These are phyloP conservation scores for Letharia columbiana DNA, from an alignment of 495 filamentous ascomycete genomes.

Conservation along the genomic window DNA sequence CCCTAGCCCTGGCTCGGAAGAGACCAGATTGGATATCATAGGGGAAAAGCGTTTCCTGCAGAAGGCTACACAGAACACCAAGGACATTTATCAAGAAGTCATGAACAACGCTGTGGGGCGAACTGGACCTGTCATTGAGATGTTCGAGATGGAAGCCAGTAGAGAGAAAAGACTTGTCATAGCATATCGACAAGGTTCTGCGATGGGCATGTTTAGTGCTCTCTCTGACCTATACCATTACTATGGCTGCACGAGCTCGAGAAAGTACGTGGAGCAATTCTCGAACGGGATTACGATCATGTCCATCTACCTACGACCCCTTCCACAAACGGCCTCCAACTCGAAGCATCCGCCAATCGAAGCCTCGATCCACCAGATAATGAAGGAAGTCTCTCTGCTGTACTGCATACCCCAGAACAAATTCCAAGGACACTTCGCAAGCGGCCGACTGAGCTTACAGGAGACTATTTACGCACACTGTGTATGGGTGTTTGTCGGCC, in stretches of 20 bases:
- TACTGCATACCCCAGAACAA: conserved; percentile 98
- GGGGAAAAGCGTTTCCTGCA: conserved; percentile 90
- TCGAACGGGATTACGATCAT: conserved; percentile 96
- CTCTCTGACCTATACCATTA: conserved; percentile 96
- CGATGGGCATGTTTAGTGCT: conserved; percentile 88
- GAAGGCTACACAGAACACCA: conserved; percentile 93
- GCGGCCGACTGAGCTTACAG: conserved; percentile 83
- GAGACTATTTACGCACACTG: conserved; percentile 97
- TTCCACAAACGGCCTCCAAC: conserved; percentile 40
- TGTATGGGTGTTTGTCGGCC: conserved; percentile 92
- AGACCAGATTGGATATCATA: conserved; percentile 84
- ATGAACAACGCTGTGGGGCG: conserved; percentile 74
- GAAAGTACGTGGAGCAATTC: conserved; percentile 98
- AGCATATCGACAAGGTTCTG: conserved; percentile 86
- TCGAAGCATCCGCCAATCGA: conserved; percentile 69
- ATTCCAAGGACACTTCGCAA: conserved; percentile 80
- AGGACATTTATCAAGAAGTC: conserved; percentile 85
- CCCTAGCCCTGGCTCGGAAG: conserved; percentile 56
- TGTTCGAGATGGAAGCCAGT: conserved; percentile 87
- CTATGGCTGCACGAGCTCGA: conserved; percentile 90
- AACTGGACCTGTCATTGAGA: conserved; percentile 91
- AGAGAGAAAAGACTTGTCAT: conserved; percentile 89
- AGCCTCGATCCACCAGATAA: conserved; percentile 95
- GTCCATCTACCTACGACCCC: conserved; percentile 82
- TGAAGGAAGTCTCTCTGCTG: conserved; percentile 92